These are phyloP conservation scores for Rhodomyrtus tomentosa DNA, from an alignment of 345 rosid species.

Conservation along the genomic window DNA sequence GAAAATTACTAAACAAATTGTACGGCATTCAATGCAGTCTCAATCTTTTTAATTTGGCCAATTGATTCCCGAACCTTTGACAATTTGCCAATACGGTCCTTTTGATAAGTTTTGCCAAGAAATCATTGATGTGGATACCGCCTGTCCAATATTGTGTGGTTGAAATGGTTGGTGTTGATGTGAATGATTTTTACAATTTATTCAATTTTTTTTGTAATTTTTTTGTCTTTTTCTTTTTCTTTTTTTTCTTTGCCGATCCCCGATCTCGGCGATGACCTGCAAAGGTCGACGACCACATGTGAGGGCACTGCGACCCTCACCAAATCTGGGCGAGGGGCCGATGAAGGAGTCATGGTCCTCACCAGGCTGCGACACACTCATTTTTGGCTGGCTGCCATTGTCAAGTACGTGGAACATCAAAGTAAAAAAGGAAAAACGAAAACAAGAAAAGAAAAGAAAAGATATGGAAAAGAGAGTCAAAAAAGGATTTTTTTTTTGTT, in stretches of 20 bases:
- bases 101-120: fast-evolving
- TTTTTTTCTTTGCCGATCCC: background rate
- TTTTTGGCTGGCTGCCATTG: background rate
- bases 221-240: background rate
- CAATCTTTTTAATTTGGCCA: background rate
- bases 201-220: background rate
- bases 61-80: background rate
- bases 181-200: background rate
- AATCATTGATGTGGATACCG: fast-evolving
- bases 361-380: background rate
- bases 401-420: background rate
- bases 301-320: too few relatives aligned
- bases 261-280: fast-evolving
- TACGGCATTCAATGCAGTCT: fast-evolving
- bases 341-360: background rate
- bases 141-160: background rate
- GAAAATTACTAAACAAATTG: background rate
- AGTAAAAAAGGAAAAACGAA: background rate
- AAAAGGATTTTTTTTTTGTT: too few relatives aligned
- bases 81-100: background rate
- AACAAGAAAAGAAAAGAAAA: fast-evolving
- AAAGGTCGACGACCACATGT: background rate
- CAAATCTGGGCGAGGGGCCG: too few relatives aligned
- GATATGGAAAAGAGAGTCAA: background rate
- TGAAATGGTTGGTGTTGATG: fast-evolving